Evolutionary conservation across 1,284 basidiomycete species (phyloP).

Genomic region (Heterobasidion occidentale): DNA sequence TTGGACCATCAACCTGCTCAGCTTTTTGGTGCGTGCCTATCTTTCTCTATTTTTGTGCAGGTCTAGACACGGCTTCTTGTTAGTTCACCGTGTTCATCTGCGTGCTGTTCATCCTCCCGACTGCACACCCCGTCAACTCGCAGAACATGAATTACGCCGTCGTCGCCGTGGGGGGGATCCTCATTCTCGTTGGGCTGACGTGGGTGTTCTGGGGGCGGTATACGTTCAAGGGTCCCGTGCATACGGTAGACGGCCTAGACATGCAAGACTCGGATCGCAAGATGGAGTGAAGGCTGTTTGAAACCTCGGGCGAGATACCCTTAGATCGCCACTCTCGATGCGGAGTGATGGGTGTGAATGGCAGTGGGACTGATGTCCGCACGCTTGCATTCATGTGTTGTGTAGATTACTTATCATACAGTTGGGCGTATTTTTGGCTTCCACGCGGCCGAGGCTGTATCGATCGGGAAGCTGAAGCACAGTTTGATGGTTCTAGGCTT

Average conservation of each 20-base stretch:
- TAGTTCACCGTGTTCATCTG: slow-evolving; percentile 50
- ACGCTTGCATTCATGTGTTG: too few species aligned
- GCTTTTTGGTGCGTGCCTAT: slow-evolving; percentile 30
- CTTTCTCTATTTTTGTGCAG: not conserved
- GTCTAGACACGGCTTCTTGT: not conserved
- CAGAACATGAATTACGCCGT: slow-evolving; percentile 61
- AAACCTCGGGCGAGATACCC: too few species aligned
- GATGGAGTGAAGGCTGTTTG: not conserved
- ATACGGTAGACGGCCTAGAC: slow-evolving; percentile 11
- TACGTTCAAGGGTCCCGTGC: slow-evolving; percentile 25
- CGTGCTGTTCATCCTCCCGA: slow-evolving; percentile 53
- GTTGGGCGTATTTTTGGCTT: too few species aligned
- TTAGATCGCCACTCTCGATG: too few species aligned
- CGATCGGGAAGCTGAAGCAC: too few species aligned
- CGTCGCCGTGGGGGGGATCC: slow-evolving; percentile 39
- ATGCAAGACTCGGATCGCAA: not conserved
- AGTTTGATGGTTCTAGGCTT: too few species aligned
- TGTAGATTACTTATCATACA: too few species aligned
- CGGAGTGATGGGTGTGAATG: too few species aligned
- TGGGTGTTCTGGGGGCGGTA: slow-evolving; percentile 32
- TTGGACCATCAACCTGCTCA: slow-evolving; percentile 41
- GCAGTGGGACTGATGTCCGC: too few species aligned
- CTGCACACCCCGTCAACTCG: slow-evolving; percentile 46
- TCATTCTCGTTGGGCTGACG: slow-evolving; percentile 30
- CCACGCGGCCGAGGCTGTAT: too few species aligned